phyloP scores from a whole-genome alignment of 2,329 filamentous ascomycete genomes.

The Clarireedia monteithiana region DNA sequence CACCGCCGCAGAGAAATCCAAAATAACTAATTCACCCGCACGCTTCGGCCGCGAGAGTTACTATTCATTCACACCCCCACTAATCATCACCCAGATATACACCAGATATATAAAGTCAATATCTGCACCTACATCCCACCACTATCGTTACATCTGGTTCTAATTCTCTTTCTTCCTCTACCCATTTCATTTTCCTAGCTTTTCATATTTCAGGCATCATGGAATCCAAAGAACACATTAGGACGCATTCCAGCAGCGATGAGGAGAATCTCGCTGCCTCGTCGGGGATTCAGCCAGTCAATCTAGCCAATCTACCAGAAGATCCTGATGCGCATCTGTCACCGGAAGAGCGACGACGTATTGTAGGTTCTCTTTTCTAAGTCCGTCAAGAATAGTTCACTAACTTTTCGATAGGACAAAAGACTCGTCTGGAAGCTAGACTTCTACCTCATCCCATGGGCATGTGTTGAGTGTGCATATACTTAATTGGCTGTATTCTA shows the following conservation, averaged over 20 bases:
- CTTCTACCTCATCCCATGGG: constrained; percentile 51
- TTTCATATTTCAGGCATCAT: neutral
- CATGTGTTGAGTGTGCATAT: constrained; percentile 14
- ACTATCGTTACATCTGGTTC: too few relatives aligned
- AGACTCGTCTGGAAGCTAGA: constrained; percentile 56
- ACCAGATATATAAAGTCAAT: too few relatives aligned
- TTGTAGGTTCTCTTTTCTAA: constrained; percentile 39
- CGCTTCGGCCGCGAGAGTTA: neutral
- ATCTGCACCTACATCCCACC: too few relatives aligned
- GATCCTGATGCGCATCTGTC: constrained; percentile 60
- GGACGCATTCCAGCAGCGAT: constrained; percentile 1
- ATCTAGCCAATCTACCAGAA: constrained; percentile 10
- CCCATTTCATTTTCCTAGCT: neutral
- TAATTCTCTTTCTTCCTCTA: neutral
- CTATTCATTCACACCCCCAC: neutral
- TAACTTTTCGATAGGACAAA: constrained; percentile 42
- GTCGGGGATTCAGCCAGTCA: neutral
- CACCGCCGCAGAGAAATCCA: neutral
- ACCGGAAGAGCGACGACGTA: constrained; percentile 51
- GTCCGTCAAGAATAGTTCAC: neutral
- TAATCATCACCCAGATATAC: too few relatives aligned
- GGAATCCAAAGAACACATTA: neutral
- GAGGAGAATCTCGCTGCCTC: constrained; percentile 5
- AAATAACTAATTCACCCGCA: neutral
- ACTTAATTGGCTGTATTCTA: constrained; percentile 34